Conservation (phyloP, 208 protist genomes). For the Crithidia sp. region DNA sequence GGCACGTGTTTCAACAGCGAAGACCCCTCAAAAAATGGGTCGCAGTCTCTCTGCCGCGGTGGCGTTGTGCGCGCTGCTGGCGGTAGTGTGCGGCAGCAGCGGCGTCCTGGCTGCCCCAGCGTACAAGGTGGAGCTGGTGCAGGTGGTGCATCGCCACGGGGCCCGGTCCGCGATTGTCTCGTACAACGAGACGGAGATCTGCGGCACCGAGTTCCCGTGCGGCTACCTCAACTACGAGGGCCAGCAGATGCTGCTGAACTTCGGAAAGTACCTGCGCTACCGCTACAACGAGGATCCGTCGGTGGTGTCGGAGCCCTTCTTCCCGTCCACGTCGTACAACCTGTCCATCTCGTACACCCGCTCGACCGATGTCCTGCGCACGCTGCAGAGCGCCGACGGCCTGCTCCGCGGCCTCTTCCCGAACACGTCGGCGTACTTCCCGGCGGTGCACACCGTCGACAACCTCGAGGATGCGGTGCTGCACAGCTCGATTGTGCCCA, state of each 20-base stretch:
- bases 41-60: background rate
- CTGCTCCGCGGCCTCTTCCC: slow-evolving; percentile 56
- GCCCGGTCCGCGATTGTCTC: slow-evolving; percentile 39
- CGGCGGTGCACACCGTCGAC: slow-evolving; percentile 57
- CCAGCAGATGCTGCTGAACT: slow-evolving; percentile 42
- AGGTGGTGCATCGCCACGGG: slow-evolving; percentile 70
- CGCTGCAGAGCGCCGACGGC: slow-evolving; percentile 54
- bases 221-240: slow-evolving; percentile 55
- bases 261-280: slow-evolving; percentile 47
- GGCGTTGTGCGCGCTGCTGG: slow-evolving; percentile 47
- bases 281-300: slow-evolving; percentile 40
- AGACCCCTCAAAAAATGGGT: slow-evolving; percentile 3
- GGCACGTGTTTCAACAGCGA: too few species aligned
- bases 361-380: slow-evolving; percentile 61
- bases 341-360: slow-evolving; percentile 53
- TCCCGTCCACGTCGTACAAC: slow-evolving; percentile 50
- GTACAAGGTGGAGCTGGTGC: slow-evolving; percentile 47
- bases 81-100: slow-evolving; percentile 6
- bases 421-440: slow-evolving; percentile 30
- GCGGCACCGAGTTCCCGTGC: slow-evolving; percentile 48
- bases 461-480: slow-evolving; percentile 34
- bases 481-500: slow-evolving; percentile 28
- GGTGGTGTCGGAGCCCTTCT: slow-evolving; percentile 32
- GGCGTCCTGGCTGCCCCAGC: slow-evolving; percentile 11
- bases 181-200: slow-evolving; percentile 50